A percentile compares a stretch with the other conserved stretches of the same genome.
These are phyloP conservation scores for Vitis labrusca DNA, from an alignment of 164 flowering plant species.

Conservation along the genomic window DNA sequence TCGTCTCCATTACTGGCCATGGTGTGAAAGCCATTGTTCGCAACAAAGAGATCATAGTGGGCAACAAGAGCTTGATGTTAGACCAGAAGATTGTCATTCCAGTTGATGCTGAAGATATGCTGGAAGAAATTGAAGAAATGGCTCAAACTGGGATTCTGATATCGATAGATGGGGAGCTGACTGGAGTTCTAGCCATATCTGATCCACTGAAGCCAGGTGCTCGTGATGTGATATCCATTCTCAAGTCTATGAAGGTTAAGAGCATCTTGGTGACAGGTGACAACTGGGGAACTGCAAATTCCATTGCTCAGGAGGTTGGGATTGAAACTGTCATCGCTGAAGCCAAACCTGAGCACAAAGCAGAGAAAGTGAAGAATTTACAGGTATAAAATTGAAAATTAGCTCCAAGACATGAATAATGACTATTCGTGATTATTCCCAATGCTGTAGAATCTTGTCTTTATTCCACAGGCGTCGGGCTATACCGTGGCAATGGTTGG, in stretches of 20 bases:
- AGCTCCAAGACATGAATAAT: no score
- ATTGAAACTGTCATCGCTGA: constrained; percentile 75
- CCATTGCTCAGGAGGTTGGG: constrained; percentile 80
- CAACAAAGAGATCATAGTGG: constrained; percentile 63
- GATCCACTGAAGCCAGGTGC: constrained; percentile 89
- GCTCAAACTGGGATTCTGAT: constrained; percentile 87
- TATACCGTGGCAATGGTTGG: constrained; percentile 78
- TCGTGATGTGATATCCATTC: constrained; percentile 65
- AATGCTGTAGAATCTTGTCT: constrained; percentile 1
- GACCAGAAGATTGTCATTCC: constrained; percentile 49
- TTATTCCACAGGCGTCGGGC: constrained; percentile 41
- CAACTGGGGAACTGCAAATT: constrained; percentile 85
- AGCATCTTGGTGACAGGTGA: constrained; percentile 92
- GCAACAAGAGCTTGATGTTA: constrained; percentile 76
- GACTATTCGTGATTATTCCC: no score
- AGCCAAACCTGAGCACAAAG: constrained; percentile 84
- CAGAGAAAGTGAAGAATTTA: constrained; percentile 69
- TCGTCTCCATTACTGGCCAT: constrained; percentile 65
- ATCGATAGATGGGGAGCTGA: constrained; percentile 51
- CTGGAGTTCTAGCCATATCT: constrained; percentile 71
- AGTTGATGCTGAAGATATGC: constrained; percentile 56
- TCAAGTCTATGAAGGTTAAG: constrained; percentile 71
- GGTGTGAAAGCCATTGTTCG: constrained; percentile 72
- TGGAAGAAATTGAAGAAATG: constrained; percentile 59
- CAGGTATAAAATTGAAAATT: constrained; percentile 43